Percentiles rank a stretch among this genome's conserved stretches.
These are phyloP conservation scores for Arxiozyma heterogenica DNA, from an alignment of 1,139 yeast genomes.

Conservation along the genomic window DNA sequence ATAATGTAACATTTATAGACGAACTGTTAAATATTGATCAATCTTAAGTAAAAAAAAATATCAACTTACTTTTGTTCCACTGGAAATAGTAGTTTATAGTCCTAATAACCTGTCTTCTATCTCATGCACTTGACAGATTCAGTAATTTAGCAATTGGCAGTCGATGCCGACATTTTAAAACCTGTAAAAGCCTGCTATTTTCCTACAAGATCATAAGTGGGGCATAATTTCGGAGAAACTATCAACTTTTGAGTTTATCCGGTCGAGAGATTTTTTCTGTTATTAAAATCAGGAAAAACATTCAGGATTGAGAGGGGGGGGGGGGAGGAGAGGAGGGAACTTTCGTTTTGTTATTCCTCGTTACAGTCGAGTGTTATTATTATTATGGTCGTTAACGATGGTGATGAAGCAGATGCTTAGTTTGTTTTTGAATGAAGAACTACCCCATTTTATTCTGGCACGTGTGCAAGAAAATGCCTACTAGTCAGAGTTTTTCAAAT, in stretches of 20 bases:
- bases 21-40: not conserved
- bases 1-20: no score
- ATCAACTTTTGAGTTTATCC: not conserved
- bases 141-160: no score
- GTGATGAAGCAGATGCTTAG: not conserved
- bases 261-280: not conserved
- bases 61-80: not conserved
- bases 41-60: not conserved
- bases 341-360: not conserved
- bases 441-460: not conserved
- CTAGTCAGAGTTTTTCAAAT: no score
- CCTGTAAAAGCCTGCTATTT: not conserved
- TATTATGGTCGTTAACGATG: not conserved
- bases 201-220: not conserved
- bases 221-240: not conserved
- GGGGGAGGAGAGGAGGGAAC: no score
- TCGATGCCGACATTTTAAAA: not conserved
- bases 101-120: not conserved
- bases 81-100: no score
- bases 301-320: not conserved
- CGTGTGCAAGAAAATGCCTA: not conserved
- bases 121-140: not conserved
- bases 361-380: no score
- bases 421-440: not conserved
- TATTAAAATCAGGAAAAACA: not conserved